A percentile compares a stretch with the other conserved stretches of the same genome.
phyloP scores from a whole-genome alignment of 805 yeast species.

The Candida verbasci region DNA sequence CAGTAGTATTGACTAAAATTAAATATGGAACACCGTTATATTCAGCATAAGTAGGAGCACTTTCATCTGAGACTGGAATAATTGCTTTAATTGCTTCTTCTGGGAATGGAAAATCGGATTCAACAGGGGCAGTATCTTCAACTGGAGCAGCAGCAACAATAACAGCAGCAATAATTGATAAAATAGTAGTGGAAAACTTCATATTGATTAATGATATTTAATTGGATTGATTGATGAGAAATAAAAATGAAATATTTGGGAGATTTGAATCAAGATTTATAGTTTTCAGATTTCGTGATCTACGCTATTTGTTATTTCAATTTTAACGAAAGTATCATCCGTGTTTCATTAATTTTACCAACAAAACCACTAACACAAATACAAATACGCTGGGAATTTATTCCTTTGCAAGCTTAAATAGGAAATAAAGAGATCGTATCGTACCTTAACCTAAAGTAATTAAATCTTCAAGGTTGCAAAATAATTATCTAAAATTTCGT shows the following conservation, averaged over 20 bases:
- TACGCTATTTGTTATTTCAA: no score
- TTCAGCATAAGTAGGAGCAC: constrained; percentile 1
- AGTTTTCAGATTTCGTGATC: neutral
- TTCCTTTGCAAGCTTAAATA: no score
- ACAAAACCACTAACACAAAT: no score
- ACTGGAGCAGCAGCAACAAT: constrained; percentile 4
- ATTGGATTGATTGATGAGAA: constrained; percentile 2
- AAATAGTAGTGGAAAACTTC: constrained; percentile 4
- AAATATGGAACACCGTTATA: constrained; percentile 1
- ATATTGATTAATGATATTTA: constrained; percentile 4
- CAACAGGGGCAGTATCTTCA: constrained; percentile 1
- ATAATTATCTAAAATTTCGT: no score
- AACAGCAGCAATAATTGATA: constrained; percentile 6
- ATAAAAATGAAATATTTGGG: neutral
- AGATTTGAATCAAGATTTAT: neutral
- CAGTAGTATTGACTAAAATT: constrained; percentile 2
- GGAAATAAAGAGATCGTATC: no score
- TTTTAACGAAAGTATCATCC: no score
- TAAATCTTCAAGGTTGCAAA: no score
- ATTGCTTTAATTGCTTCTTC: constrained; percentile 3
- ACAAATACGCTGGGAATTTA: no score
- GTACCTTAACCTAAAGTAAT: no score
- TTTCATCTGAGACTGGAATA: constrained; percentile 4
- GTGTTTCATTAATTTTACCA: neutral
- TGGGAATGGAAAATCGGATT: constrained; percentile 2